phyloP scores from a whole-genome alignment of 495 filamentous ascomycete genomes.

The Tuber indicum region DNA sequence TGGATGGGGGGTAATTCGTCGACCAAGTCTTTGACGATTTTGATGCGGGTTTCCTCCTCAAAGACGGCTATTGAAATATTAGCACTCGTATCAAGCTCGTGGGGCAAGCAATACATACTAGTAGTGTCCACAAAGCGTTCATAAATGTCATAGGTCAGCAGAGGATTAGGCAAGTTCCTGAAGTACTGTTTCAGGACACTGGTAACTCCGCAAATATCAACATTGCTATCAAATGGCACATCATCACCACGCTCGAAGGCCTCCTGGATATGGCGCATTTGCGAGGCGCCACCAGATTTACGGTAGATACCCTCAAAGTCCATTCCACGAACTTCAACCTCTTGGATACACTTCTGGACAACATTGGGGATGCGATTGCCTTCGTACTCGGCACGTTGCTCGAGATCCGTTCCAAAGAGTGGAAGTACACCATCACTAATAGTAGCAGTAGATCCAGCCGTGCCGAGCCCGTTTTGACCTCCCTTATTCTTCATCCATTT shows the following conservation, averaged over 20 bases:
- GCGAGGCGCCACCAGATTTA: slow-evolving; percentile 84
- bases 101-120: slow-evolving; percentile 46
- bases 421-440: slow-evolving; percentile 37
- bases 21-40: slow-evolving; percentile 62
- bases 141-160: slow-evolving; percentile 90
- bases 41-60: slow-evolving; percentile 56
- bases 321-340: slow-evolving; percentile 96
- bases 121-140: slow-evolving; percentile 76
- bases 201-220: slow-evolving; percentile 95
- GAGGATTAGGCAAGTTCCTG: slow-evolving; percentile 80
- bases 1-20: slow-evolving; percentile 73
- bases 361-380: slow-evolving; percentile 82
- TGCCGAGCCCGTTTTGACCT: slow-evolving; percentile 24
- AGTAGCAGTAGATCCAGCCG: slow-evolving; percentile 22
- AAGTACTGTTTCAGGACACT: slow-evolving; percentile 97
- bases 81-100: slow-evolving; percentile 16
- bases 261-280: slow-evolving; percentile 78
- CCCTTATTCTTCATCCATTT: slow-evolving; percentile 39
- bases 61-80: slow-evolving; percentile 47
- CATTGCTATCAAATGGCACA: slow-evolving; percentile 83
- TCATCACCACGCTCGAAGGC: slow-evolving; percentile 80
- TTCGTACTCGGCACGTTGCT: slow-evolving; percentile 80
- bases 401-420: slow-evolving; percentile 87
- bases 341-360: slow-evolving; percentile 89
- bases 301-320: slow-evolving; percentile 97